Conservation (phyloP, 2,329 filamentous ascomycete genomes). For the Colletotrichum sp. region DNA sequence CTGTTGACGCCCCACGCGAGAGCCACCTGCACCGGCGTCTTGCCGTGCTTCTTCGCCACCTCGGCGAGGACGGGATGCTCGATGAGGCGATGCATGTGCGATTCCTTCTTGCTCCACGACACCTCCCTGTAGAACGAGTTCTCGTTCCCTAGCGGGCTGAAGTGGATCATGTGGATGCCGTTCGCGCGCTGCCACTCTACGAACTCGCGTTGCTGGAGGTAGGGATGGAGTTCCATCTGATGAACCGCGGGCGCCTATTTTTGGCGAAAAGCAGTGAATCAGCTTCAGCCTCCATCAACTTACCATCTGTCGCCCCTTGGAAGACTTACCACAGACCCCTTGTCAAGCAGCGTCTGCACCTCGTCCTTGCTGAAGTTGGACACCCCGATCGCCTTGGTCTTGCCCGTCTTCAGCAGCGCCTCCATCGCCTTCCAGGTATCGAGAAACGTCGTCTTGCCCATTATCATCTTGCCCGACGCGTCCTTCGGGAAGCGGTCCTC, state of each 20-base stretch:
- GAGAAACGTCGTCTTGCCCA: background rate
- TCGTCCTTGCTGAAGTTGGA: background rate
- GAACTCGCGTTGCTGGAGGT: constrained; percentile 32
- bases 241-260: constrained; percentile 35
- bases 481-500: constrained; percentile 23
- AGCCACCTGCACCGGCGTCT: constrained; percentile 34
- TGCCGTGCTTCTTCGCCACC: constrained; percentile 30
- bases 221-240: constrained; percentile 58
- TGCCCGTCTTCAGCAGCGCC: background rate
- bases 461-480: background rate
- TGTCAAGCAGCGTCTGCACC: background rate
- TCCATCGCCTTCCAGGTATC: background rate
- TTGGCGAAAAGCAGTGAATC: background rate
- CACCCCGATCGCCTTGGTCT: background rate
- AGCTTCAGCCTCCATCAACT: background rate
- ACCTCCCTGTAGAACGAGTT: constrained; percentile 34
- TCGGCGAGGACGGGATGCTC: constrained; percentile 31
- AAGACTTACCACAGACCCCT: background rate
- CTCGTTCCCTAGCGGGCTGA: constrained; percentile 35
- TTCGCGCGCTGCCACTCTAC: constrained; percentile 27
- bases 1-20: constrained; percentile 36
- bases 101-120: constrained; percentile 33
- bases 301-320: rapidly evolving
- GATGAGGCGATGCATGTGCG: constrained; percentile 31
- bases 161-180: constrained; percentile 35